A percentile compares a stretch with the other conserved stretches of the same genome.
Conservation (phyloP, 148 eudicot species). For the Rhododendron kiyosumense region DNA sequence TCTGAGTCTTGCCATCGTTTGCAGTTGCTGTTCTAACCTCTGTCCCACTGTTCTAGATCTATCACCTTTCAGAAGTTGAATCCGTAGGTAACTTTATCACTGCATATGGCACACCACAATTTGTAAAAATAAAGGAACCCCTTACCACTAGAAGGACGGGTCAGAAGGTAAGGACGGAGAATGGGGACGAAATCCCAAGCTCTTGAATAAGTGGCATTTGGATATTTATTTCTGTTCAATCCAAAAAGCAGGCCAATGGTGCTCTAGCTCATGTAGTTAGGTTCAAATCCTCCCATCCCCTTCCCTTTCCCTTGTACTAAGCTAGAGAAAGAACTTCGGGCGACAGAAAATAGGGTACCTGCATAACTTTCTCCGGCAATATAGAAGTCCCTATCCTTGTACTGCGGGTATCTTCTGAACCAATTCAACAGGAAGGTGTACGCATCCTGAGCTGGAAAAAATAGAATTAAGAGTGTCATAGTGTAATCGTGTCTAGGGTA, state of each 20-base stretch:
- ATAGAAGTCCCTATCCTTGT: conserved; percentile 31
- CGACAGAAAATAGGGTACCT: conserved; percentile 11
- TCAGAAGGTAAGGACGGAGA: not conserved
- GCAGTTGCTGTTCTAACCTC: not conserved
- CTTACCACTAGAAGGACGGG: not conserved
- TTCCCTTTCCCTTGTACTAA: not conserved
- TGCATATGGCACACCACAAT: not conserved
- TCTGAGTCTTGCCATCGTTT: not conserved
- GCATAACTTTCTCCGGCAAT: conserved; percentile 42
- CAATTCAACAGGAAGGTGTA: conserved; percentile 32
- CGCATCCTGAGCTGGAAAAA: conserved; percentile 23
- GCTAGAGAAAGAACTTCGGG: not conserved
- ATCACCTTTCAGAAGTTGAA: not conserved
- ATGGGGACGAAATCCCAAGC: not conserved
- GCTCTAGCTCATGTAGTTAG: not conserved
- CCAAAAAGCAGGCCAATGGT: not conserved
- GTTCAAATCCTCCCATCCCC: not conserved
- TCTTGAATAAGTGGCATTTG: not conserved
- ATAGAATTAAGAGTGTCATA: not conserved
- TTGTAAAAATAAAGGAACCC: not conserved
- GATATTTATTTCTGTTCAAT: not conserved
- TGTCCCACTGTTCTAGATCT: not conserved
- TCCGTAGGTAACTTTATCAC: not conserved
- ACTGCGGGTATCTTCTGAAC: conserved; percentile 38
- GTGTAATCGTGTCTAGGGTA: not conserved